Evolutionary conservation across 2,329 filamentous ascomycete species (phyloP).

Genomic region (Hypoxylon sp.): DNA sequence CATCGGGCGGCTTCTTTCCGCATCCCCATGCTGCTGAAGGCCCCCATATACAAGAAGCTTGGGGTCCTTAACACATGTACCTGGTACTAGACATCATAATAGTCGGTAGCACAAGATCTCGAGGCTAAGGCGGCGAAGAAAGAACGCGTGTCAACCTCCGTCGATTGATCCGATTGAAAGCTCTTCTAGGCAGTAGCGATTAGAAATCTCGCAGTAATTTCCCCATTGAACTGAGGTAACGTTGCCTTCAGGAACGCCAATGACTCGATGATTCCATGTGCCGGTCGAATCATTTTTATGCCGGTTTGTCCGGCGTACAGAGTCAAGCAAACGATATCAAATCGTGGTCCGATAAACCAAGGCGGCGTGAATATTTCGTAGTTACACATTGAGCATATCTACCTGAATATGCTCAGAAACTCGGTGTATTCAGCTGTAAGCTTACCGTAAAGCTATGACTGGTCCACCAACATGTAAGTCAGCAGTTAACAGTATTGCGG

Average conservation of each 20-base stretch:
- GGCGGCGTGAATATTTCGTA: neutral
- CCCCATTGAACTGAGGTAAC: neutral
- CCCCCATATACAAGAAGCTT: neutral
- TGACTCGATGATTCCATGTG: neutral
- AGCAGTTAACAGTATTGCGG: constrained; percentile 2
- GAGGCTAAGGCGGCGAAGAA: constrained; percentile 5
- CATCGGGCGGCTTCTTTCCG: neutral
- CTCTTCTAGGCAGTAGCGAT: neutral
- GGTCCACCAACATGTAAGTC: constrained; percentile 6
- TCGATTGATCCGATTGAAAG: neutral
- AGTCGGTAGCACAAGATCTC: constrained; percentile 1
- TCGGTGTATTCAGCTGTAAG: constrained; percentile 10
- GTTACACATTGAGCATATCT: neutral
- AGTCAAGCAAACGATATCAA: neutral
- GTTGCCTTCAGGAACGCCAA: neutral
- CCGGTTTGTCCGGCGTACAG: neutral
- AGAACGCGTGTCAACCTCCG: constrained; percentile 1
- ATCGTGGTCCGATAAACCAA: neutral
- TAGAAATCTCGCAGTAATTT: neutral
- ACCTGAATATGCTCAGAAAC: neutral
- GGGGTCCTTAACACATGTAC: neutral
- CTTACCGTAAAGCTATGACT: constrained; percentile 3
- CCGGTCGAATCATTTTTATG: neutral
- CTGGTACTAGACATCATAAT: neutral
- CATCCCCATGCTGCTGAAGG: neutral